phyloP scores from a whole-genome alignment of 306 rosid genomes.

The Corylus americana region DNA sequence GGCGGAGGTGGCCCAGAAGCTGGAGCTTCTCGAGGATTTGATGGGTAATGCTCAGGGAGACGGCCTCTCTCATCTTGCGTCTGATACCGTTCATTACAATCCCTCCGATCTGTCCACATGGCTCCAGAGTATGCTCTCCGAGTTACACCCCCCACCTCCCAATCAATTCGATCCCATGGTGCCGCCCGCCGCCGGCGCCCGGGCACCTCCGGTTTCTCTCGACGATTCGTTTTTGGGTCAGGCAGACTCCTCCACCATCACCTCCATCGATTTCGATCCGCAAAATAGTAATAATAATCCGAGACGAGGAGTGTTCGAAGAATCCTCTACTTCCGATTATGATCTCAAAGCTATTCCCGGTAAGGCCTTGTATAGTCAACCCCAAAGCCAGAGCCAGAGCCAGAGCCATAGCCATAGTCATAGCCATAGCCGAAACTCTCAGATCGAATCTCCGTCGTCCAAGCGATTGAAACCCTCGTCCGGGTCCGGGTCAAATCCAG shows the following conservation, averaged over 20 bases:
- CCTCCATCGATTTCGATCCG: slow-evolving; percentile 46
- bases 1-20: slow-evolving; percentile 85
- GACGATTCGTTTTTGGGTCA: slow-evolving; percentile 45
- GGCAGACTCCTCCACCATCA: slow-evolving; percentile 60
- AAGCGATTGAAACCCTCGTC: slow-evolving; percentile 49
- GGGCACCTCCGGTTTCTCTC: background rate
- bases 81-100: slow-evolving; percentile 65
- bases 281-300: background rate
- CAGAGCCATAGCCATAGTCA: background rate
- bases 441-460: slow-evolving; percentile 30
- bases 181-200: slow-evolving; percentile 12
- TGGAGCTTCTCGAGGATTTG: slow-evolving; percentile 75
- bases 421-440: background rate
- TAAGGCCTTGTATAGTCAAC: slow-evolving; percentile 47
- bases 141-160: slow-evolving; percentile 42
- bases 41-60: slow-evolving; percentile 60
- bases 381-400: background rate
- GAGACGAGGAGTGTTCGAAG: slow-evolving; percentile 35
- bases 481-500: slow-evolving; percentile 24
- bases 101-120: slow-evolving; percentile 81
- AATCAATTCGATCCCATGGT: slow-evolving; percentile 35
- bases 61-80: slow-evolving; percentile 51
- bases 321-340: slow-evolving; percentile 52
- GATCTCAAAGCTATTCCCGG: slow-evolving; percentile 82
- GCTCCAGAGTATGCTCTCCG: slow-evolving; percentile 69